These are phyloP conservation scores for Cystoisospora suis DNA, from an alignment of 169 alveolate species.

Conservation along the genomic window DNA sequence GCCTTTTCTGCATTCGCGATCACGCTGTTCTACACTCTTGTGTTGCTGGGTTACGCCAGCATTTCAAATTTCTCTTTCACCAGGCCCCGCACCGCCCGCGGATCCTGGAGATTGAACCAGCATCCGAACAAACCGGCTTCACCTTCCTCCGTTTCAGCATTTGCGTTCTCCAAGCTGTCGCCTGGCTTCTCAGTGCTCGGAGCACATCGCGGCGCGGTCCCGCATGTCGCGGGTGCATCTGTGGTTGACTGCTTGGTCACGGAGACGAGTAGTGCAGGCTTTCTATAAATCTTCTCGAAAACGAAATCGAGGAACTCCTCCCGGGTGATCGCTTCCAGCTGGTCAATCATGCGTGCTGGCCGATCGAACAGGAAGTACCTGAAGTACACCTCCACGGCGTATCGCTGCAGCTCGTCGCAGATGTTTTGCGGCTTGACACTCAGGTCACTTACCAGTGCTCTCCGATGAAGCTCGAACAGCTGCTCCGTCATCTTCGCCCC, in stretches of 20 bases:
- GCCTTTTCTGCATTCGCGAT: too few species aligned
- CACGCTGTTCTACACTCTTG: too few species aligned
- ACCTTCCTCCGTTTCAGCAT: not conserved
- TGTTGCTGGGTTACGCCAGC: constrained; percentile 16
- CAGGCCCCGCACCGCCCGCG: not conserved
- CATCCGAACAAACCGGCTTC: not conserved
- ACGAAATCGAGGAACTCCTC: not conserved
- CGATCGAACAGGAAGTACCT: not conserved
- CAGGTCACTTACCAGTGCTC: constrained; percentile 5
- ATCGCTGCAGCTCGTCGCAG: constrained; percentile 31
- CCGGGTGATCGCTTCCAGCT: not conserved
- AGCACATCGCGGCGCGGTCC: not conserved
- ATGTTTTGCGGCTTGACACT: constrained; percentile 10
- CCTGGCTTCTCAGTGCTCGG: not conserved
- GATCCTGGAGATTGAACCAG: not conserved
- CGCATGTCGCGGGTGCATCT: not conserved
- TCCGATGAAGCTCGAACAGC: not conserved
- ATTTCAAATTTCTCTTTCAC: not conserved
- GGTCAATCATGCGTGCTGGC: not conserved
- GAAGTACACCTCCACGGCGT: not conserved
- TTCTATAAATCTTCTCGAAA: not conserved
- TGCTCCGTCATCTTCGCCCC: not conserved
- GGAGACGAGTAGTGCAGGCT: constrained; percentile 13
- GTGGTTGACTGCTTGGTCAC: not conserved
- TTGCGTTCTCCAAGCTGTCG: not conserved